Base-by-base conservation (phyloP, 108 stramenopile genomes). In the Fragilaria radians region DNA sequence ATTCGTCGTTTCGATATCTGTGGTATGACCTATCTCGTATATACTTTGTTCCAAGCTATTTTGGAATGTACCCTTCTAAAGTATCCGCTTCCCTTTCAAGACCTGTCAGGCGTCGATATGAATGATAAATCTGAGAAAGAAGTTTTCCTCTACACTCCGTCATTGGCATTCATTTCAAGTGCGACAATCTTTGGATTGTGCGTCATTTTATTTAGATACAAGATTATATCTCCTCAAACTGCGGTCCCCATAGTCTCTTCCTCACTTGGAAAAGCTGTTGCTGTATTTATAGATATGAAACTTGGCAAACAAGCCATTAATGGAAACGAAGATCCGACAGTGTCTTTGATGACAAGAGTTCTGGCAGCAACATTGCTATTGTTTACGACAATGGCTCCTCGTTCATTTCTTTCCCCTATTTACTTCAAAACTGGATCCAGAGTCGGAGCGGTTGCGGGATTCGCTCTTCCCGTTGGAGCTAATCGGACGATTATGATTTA, bases 21-120 rank as follows among this genome's bases (percentile, higher is more conserved):
- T 2, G 88, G 88, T 22, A 55, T 76, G 0, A 48, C 78, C 19
- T 53, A 84, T 27, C 59, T 72, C 32, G 29, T 60, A 1, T 89
- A 89, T 57, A 54, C 57, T 19, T 23, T 85, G 4, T 28, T 74
- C 18, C 52, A 82, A 30, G 57, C 66, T 25, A 53, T 58, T 11
- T 31, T 85, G 60, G 88, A 90, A 52, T 58, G 69, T 54, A 66
- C 79, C 18, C 68, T 90, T 1, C 57, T 90, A 3, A 74, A 73
- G 30, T 66, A 73, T 36, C 77, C 71, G 3, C 62, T 78, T 54
- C 85, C 85, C 7, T 36, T 31, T 2, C 52, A 62, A 11, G 59
- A 63, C 25, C 31, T 77, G 17, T 49, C 63, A 1, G 74, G 67
- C 2, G 32, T 78, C 26, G 63, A 78, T 52, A 69, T 71, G 32